Evolutionary conservation across 2,329 filamentous ascomycete genomes (phyloP).

Genomic region (Claviceps sp.): DNA sequence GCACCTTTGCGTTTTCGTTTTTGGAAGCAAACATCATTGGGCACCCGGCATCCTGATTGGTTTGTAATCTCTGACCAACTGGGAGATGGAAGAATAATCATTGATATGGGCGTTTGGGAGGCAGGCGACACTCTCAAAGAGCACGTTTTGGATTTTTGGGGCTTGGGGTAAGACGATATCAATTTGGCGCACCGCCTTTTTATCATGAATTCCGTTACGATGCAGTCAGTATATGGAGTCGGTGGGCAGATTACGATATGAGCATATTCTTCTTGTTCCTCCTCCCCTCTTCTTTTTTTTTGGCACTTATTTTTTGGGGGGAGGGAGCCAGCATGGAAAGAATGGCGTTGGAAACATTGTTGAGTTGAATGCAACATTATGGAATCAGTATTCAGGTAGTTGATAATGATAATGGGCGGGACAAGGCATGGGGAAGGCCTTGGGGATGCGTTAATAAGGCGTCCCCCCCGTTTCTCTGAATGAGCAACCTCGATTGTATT

Average conservation of each 20-base stretch:
- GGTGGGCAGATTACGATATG: not conserved
- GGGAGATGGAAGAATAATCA: not conserved
- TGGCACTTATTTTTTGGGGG: not conserved
- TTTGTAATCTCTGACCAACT: not conserved
- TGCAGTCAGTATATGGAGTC: not conserved
- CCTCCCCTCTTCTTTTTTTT: not conserved
- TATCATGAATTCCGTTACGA: conserved; percentile 1
- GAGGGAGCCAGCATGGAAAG: not conserved
- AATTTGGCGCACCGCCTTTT: not conserved
- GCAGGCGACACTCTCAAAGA: not conserved
- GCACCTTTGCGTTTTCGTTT: not conserved
- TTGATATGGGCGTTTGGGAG: conserved; percentile 5
- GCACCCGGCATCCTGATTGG: not conserved
- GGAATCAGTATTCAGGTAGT: conserved; percentile 7
- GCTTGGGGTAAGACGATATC: not conserved
- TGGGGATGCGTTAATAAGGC: not conserved
- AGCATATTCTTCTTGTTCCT: not conserved
- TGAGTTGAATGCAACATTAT: conserved; percentile 2
- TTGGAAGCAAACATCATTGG: not conserved
- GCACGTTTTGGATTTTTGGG: not conserved
- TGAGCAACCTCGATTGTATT: not conserved
- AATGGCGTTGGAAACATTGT: conserved; percentile 5
- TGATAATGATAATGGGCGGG: conserved; percentile 10
- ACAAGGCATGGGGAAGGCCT: not conserved
- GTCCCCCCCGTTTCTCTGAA: not conserved